Evolutionary conservation across 129 eudicot species (phyloP).

Genomic region (Sambucus nigra): DNA sequence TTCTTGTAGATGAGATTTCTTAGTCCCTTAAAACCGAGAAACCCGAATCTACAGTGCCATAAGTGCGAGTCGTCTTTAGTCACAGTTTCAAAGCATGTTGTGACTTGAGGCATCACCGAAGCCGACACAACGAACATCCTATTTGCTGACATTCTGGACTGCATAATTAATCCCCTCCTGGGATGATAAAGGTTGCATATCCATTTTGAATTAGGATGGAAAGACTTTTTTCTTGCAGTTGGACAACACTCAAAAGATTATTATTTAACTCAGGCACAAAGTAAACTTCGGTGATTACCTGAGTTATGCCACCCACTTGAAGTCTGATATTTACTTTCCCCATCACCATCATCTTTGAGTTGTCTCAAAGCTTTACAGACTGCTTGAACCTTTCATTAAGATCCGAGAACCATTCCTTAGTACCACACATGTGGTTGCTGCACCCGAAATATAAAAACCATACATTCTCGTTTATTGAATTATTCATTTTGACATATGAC

Average conservation of each 20-base stretch:
- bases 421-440: neutral
- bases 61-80: neutral
- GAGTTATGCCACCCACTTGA: neutral
- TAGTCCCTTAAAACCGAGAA: neutral
- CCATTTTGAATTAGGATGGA: neutral
- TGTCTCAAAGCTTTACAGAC: neutral
- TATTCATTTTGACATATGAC: neutral
- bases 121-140: no score
- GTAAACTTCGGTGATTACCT: neutral
- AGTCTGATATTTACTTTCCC: neutral
- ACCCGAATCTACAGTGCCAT: constrained; percentile 7
- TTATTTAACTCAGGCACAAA: neutral
- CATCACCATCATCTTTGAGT: neutral
- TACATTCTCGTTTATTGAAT: neutral
- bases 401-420: neutral
- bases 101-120: neutral
- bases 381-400: neutral
- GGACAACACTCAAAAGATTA: neutral
- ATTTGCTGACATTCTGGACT: neutral
- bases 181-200: neutral
- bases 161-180: neutral
- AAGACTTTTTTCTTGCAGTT: neutral
- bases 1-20: neutral
- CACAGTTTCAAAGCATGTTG: neutral
- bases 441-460: neutral